These are phyloP conservation scores for Dianthus caryophyllus DNA, from an alignment of 148 eudicot species.

Conservation along the genomic window DNA sequence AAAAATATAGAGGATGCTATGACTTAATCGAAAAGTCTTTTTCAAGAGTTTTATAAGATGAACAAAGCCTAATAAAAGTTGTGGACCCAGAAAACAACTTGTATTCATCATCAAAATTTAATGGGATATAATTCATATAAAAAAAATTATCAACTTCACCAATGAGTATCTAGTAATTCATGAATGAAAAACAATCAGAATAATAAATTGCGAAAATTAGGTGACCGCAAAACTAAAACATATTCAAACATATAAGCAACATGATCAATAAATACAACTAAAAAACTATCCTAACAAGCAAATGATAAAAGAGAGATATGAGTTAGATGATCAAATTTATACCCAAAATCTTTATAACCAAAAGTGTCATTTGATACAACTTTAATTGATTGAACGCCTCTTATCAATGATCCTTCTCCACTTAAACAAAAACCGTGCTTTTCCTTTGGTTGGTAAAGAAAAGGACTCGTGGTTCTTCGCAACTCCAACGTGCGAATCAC, in stretches of 20 bases:
- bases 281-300: neutral
- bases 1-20: neutral
- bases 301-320: neutral
- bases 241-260: neutral
- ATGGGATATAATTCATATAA: too few species aligned
- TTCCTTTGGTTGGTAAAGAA: neutral
- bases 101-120: neutral
- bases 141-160: neutral
- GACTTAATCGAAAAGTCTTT: neutral
- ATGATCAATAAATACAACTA: neutral
- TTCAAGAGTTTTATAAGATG: neutral
- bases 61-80: neutral
- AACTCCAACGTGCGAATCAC: neutral
- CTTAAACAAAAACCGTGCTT: neutral
- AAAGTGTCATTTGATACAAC: slow-evolving; percentile 11
- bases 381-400: neutral
- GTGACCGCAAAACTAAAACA: neutral
- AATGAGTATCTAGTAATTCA: neutral
- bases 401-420: slow-evolving; percentile 5
- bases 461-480: neutral
- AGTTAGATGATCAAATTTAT: neutral
- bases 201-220: neutral
- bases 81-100: neutral
- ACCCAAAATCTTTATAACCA: slow-evolving; percentile 3
- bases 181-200: neutral